Evolutionary conservation across 768 basidiomycete genomes (phyloP).

Genomic region (Lactifluus pinguis): DNA sequence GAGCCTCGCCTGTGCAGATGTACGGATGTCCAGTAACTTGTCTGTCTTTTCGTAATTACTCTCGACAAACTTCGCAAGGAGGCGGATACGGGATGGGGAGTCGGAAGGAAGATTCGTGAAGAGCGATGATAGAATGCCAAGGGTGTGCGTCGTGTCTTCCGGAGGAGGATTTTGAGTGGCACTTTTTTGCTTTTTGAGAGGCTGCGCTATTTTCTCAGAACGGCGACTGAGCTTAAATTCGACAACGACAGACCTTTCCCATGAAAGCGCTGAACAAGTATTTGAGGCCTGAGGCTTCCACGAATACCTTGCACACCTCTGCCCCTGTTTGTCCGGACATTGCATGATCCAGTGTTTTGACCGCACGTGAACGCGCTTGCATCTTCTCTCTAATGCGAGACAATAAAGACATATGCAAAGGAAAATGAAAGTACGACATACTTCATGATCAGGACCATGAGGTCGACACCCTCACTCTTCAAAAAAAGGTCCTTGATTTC

Average conservation of each 20-base stretch:
- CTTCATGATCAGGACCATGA: conserved; percentile 99
- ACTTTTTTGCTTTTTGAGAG: conserved; percentile 57
- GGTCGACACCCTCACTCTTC: conserved; percentile 87
- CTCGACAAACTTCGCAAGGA: conserved; percentile 93
- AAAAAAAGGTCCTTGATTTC: conserved; percentile 75
- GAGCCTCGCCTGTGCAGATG: conserved; percentile 54
- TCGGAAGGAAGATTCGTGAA: conserved; percentile 84
- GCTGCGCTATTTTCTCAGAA: conserved; percentile 8
- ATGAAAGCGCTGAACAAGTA: conserved; percentile 86
- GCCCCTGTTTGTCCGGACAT: conserved; percentile 70
- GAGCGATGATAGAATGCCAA: conserved; percentile 83
- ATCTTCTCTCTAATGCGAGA: conserved; percentile 57
- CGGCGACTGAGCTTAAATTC: conserved; percentile 14
- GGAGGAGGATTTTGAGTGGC: conserved; percentile 41
- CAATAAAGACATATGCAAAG: background rate
- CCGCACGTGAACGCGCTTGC: conserved; percentile 69
- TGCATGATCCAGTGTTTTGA: conserved; percentile 88
- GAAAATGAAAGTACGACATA: conserved; percentile 29
- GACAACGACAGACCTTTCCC: conserved; percentile 65
- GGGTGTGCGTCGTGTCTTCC: conserved; percentile 80
- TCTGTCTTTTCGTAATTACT: conserved; percentile 89
- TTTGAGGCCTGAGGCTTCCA: conserved; percentile 83
- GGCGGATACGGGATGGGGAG: conserved; percentile 65
- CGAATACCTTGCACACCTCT: conserved; percentile 69
- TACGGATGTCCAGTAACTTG: conserved; percentile 81